Evolutionary conservation across 169 alveolate genomes (phyloP), one percentile per base, ranked within the genome.

Genomic region (Plasmodium reichenowi): DNA sequence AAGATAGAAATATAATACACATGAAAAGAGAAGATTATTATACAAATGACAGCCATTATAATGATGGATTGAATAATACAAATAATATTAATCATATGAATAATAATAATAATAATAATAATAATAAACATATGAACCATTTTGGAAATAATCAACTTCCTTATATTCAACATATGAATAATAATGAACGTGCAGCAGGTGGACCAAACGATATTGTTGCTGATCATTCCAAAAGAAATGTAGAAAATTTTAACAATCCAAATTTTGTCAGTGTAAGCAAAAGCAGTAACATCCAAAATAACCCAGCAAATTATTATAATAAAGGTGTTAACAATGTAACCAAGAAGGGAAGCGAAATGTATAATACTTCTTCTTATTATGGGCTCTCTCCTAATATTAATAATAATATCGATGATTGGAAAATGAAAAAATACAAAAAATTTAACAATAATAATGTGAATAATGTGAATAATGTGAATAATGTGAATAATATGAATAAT

Each of bases 11-110:
- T 50, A 20, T 45, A 12, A 71, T 7, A 1, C 20, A 70, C 10
- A 15, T 47, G 24, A 71, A 71, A 50, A 50, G 80, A 71, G 80
- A 71, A 50, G 80, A 71, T 22, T 12, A 66, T 66, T 10, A 22
- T 7, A 17, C 29, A 45, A 48, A 17, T 22, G 47, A 38, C 0
- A 38, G 2, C 6, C 47, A 38, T 38, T 38, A 38, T 10, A 38
- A 38, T 38, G 47, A 38, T 38, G 47, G 47, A 38, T 38, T 38
- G 47, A 17, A 47, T 17, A 70, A 71, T n/a, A 22, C 20, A 48
- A 3, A 5, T 48, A 71, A 71, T 24, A 47, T 26, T 17, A 48
- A 32, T 66, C 12, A 8, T 15, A 54, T 9, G 1, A 66, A 17
- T 62, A n/a, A 26, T 38, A 60, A 60, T 62, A 62, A 62, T 7